A percentile compares a stretch with the other conserved stretches of the same genome.
Conservation (phyloP, 352 stramenopile species). For the Thalassiosira sp. region DNA sequence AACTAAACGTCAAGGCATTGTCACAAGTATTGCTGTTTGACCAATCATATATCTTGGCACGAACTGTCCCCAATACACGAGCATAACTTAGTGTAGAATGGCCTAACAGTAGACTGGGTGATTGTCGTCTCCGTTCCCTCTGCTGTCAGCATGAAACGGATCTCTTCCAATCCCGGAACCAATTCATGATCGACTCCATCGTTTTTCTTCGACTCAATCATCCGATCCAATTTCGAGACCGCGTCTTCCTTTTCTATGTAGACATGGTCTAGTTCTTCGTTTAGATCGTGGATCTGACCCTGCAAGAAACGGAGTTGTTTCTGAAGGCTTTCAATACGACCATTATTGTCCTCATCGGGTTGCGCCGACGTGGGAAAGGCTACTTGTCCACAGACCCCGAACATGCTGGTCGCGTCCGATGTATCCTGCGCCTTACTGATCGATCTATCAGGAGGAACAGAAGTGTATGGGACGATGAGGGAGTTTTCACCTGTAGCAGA, state of each 20-base stretch:
- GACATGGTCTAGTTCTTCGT: slow-evolving; percentile 10
- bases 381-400: slow-evolving; percentile 1
- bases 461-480: neutral
- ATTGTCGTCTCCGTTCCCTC: neutral
- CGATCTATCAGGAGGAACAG: neutral
- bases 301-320: slow-evolving; percentile 5
- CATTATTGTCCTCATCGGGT: neutral
- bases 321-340: slow-evolving; percentile 6
- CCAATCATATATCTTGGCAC: too few relatives aligned
- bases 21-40: too few relatives aligned
- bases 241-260: slow-evolving; percentile 8
- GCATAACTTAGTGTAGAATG: neutral
- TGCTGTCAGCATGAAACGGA: slow-evolving; percentile 6
- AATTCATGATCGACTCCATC: slow-evolving; percentile 5
- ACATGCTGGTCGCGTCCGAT: neutral
- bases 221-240: slow-evolving; percentile 6
- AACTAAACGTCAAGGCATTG: too few relatives aligned
- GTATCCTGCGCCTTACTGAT: neutral
- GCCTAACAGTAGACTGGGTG: neutral
- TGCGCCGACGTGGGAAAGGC: neutral
- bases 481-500: neutral
- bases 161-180: slow-evolving; percentile 11
- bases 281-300: slow-evolving; percentile 8
- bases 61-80: neutral
- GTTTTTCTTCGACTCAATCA: slow-evolving; percentile 8